These are phyloP conservation scores for Thamnidium elegans DNA, from an alignment of 192 early-diverging fungal species.

Conservation along the genomic window DNA sequence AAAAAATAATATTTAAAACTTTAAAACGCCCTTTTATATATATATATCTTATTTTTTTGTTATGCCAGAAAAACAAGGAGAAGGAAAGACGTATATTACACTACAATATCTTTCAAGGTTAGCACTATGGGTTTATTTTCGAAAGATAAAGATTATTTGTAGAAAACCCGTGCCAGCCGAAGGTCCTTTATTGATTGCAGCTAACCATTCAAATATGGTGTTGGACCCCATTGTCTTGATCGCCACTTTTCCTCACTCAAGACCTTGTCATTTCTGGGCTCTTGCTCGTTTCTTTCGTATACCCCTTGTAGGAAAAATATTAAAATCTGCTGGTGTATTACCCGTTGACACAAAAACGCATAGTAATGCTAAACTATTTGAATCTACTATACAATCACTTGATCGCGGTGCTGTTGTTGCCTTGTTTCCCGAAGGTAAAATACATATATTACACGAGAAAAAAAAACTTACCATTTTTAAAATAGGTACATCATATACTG, in stretches of 20 bases:
- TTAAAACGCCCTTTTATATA: not conserved
- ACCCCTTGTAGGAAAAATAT: conserved; percentile 29
- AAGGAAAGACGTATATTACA: conserved; percentile 30
- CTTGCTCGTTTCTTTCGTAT: conserved; percentile 43
- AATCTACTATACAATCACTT: conserved; percentile 40
- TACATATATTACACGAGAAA: not conserved
- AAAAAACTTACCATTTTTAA: not conserved
- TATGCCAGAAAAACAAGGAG: conserved; percentile 14
- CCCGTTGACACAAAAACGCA: conserved; percentile 49
- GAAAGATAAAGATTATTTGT: conserved; percentile 32
- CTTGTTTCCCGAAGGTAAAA: conserved; percentile 49
- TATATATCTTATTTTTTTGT: not conserved
- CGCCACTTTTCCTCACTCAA: conserved; percentile 43
- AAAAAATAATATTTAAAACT: not conserved
- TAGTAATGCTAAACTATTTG: conserved; percentile 44
- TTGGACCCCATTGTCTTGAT: conserved; percentile 46
- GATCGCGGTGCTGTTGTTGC: conserved; percentile 41
- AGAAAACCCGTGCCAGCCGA: conserved; percentile 31
- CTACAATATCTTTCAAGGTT: conserved; percentile 25
- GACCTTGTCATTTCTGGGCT: conserved; percentile 52
- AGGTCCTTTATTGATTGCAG: conserved; percentile 38
- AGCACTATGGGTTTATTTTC: conserved; percentile 37
- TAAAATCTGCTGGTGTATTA: conserved; percentile 39
- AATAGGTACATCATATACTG: conserved; percentile 44
- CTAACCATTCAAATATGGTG: conserved; percentile 47